A percentile compares a stretch with the other conserved stretches of the same genome.
phyloP scores from a whole-genome alignment of 2,329 filamentous ascomycete species.

The Aspergillus udagawae region DNA sequence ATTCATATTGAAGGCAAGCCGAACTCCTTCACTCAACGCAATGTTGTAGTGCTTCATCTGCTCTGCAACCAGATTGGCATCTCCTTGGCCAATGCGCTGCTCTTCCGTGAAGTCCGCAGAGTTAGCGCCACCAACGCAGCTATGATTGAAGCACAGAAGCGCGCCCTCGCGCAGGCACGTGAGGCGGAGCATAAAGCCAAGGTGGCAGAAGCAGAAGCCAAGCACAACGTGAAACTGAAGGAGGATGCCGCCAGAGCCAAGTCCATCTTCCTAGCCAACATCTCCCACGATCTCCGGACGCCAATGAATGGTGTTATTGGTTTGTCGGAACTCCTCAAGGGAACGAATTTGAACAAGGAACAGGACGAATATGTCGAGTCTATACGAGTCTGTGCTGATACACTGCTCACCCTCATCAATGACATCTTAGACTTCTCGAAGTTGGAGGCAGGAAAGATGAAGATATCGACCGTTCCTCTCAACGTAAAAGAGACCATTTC shows the following conservation, averaged over 20 bases:
- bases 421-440: slow-evolving; percentile 90
- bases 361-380: slow-evolving; percentile 61
- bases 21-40: slow-evolving; percentile 61
- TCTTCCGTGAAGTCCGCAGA: slow-evolving; percentile 59
- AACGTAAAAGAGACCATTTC: slow-evolving; percentile 66
- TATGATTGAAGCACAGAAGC: slow-evolving; percentile 64
- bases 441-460: slow-evolving; percentile 79
- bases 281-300: slow-evolving; percentile 82
- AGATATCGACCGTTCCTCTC: slow-evolving; percentile 79
- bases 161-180: slow-evolving; percentile 57
- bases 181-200: slow-evolving; percentile 63
- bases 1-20: slow-evolving; percentile 61
- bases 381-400: slow-evolving; percentile 65
- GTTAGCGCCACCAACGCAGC: slow-evolving; percentile 61
- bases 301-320: slow-evolving; percentile 93
- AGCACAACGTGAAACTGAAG: slow-evolving; percentile 62
- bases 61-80: slow-evolving; percentile 63
- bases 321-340: slow-evolving; percentile 59
- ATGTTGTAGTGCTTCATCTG: slow-evolving; percentile 49
- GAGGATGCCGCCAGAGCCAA: slow-evolving; percentile 70
- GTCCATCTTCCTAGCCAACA: slow-evolving; percentile 95
- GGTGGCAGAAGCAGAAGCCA: slow-evolving; percentile 59
- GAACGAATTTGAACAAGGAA: slow-evolving; percentile 52
- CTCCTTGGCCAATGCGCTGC: slow-evolving; percentile 60
- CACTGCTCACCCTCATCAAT: slow-evolving; percentile 81